Percentiles rank a stretch among this genome's conserved stretches.
phyloP scores from a whole-genome alignment of 2,329 filamentous ascomycete species.

The Aaosphaeria pasadenensis region DNA sequence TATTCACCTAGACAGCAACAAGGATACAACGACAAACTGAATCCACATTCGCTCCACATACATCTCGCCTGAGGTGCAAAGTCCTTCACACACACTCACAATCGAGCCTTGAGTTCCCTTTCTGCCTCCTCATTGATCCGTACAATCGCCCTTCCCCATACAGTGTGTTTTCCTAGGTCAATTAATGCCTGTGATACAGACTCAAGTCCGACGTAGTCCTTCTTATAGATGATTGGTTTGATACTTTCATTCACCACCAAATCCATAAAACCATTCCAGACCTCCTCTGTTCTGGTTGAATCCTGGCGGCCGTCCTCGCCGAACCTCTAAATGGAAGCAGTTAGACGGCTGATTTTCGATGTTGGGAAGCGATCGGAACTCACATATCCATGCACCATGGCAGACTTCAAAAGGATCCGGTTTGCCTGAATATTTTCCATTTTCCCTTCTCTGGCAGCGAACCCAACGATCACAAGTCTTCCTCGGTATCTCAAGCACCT shows the following conservation, averaged over 20 bases:
- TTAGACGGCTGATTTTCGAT: background rate
- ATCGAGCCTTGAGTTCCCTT: slow-evolving; percentile 3
- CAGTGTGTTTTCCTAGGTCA: slow-evolving; percentile 49
- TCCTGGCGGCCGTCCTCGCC: slow-evolving; percentile 54
- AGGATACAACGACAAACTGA: too few relatives aligned
- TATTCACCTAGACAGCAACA: too few relatives aligned
- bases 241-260: slow-evolving; percentile 49
- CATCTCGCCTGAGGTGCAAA: too few relatives aligned
- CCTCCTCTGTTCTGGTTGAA: slow-evolving; percentile 45
- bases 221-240: slow-evolving; percentile 51
- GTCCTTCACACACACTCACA: slow-evolving; percentile 4
- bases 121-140: slow-evolving; percentile 28
- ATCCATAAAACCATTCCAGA: slow-evolving; percentile 52
- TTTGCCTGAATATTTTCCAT: slow-evolving; percentile 58
- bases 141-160: slow-evolving; percentile 59
- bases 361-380: slow-evolving; percentile 18
- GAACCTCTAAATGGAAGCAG: slow-evolving; percentile 43
- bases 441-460: slow-evolving; percentile 52
- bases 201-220: slow-evolving; percentile 49
- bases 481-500: slow-evolving; percentile 55
- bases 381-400: slow-evolving; percentile 54
- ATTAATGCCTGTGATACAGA: slow-evolving; percentile 50
- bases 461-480: slow-evolving; percentile 56
- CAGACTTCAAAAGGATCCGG: slow-evolving; percentile 52
- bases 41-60: too few relatives aligned